Evolutionary conservation across 495 filamentous ascomycete species (phyloP), one percentile per base, ranked within the genome.

Genomic region (Chlorociboria aeruginascens): DNA sequence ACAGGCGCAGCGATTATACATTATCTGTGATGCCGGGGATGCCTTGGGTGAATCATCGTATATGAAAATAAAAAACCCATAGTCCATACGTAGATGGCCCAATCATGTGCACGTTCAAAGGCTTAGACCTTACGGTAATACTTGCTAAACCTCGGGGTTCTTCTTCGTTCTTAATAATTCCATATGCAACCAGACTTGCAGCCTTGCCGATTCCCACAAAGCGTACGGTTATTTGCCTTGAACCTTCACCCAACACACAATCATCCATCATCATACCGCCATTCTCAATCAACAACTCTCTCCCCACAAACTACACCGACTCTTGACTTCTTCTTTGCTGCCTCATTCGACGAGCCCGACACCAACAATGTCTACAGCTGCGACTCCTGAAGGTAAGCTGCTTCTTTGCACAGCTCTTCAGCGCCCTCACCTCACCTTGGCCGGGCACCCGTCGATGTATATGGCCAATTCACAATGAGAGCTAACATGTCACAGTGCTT

Each of bases 401-500:
- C 39, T 7, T 4, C 32, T 9, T 34, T 16, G 8, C 34, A 14
- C 40, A 44, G 48, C 48, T 51, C 25, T 38, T 30, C 36, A 44
- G 33, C 35, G 28, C 8, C 14, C 11, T 43, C 39, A 33, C 50
- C 44, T 36, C 44, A 44, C 39, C 50, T 45, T 52, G 30, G 17
- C n/a, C 8, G n/a, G n/a, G n/a, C n/a, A n/a, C n/a, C 39, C 30
- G 12, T 13, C 43, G 28, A 48, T 41, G 41, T 37, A 38, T 32
- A 43, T 25, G 20, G 20, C 4, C 20, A 25, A 25, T 25, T 25
- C 20, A 1, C 20, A 25, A 25, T 40, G 16, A 41, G 16, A 51
- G 43, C 54, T 56, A 49, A 52, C 32, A 6, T 31, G 7, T 31
- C 28, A 46, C 59, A 98, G 92, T 97, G 56, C 82, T 85, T 69